Conservation (phyloP, 257 asterid genomes). For the Fraxinus excelsior region DNA sequence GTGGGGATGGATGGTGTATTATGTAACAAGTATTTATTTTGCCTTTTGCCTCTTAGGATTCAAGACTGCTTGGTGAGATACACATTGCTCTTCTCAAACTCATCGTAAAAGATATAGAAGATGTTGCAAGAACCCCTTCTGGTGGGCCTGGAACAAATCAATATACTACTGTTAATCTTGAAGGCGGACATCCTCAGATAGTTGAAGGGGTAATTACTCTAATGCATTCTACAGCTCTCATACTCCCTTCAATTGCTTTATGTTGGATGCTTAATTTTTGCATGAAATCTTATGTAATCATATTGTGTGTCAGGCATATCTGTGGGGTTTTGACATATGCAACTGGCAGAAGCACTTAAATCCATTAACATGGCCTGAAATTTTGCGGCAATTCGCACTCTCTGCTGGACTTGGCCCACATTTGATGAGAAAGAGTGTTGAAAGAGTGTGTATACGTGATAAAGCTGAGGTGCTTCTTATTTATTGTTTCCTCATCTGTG, state of each 20-base stretch:
- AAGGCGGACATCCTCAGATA: slow-evolving; percentile 98
- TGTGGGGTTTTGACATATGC: slow-evolving; percentile 96
- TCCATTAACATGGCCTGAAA: slow-evolving; percentile 92
- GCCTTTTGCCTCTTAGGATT: slow-evolving; percentile 56
- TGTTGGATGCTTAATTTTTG: slow-evolving; percentile 11
- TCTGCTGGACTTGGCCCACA: slow-evolving; percentile 97
- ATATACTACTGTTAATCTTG: slow-evolving; percentile 88
- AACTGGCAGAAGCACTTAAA: slow-evolving; percentile 90
- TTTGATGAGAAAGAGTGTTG: slow-evolving; percentile 70
- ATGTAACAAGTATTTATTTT: slow-evolving; percentile 15
- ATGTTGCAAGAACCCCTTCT: slow-evolving; percentile 87
- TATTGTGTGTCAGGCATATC: slow-evolving; percentile 64
- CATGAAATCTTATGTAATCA: slow-evolving; percentile 10
- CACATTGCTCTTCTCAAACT: slow-evolving; percentile 75
- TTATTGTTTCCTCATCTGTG: not conserved
- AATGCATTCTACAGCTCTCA: not conserved
- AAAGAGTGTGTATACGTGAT: slow-evolving; percentile 50
- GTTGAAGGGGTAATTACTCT: slow-evolving; percentile 88
- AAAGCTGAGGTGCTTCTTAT: slow-evolving; percentile 62
- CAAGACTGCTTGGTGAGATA: slow-evolving; percentile 88
- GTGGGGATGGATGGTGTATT: slow-evolving; percentile 1
- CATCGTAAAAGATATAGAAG: slow-evolving; percentile 93
- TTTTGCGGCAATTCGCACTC: slow-evolving; percentile 85
- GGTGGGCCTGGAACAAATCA: slow-evolving; percentile 99
- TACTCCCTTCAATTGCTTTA: not conserved